Percentiles rank a stretch among this genome's conserved stretches.
Evolutionary conservation across 2,329 filamentous ascomycete species (phyloP).

Genomic region (Sclerotinia nivalis): DNA sequence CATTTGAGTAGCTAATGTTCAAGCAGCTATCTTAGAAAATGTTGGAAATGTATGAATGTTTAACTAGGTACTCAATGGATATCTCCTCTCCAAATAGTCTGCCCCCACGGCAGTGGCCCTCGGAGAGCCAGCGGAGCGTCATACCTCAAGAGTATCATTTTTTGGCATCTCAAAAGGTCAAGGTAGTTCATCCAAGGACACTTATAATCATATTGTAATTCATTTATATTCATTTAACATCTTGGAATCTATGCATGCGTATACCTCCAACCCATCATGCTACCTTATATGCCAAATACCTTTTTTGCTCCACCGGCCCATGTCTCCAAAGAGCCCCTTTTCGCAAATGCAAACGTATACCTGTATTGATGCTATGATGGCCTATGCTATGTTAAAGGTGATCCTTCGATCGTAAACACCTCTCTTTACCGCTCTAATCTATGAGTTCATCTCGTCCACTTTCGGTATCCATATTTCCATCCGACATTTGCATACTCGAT

Average conservation of each 20-base stretch:
- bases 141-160: neutral
- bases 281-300: neutral
- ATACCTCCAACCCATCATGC: neutral
- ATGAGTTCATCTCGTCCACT: conserved; percentile 19
- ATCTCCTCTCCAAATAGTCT: neutral
- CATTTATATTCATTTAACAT: neutral
- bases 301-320: neutral
- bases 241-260: neutral
- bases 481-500: conserved; percentile 20
- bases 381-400: neutral
- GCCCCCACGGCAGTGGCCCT: neutral
- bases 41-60: neutral
- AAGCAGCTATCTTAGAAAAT: neutral
- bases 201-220: neutral
- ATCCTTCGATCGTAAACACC: neutral
- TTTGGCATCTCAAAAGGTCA: neutral
- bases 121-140: neutral
- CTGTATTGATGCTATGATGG: neutral
- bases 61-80: neutral
- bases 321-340: conserved; percentile 7
- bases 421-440: neutral
- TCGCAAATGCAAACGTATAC: conserved; percentile 1
- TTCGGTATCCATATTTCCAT: neutral
- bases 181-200: neutral
- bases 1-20: neutral